Evolutionary conservation across 2,329 filamentous ascomycete species (phyloP).

Genomic region (Periconia digitata): DNA sequence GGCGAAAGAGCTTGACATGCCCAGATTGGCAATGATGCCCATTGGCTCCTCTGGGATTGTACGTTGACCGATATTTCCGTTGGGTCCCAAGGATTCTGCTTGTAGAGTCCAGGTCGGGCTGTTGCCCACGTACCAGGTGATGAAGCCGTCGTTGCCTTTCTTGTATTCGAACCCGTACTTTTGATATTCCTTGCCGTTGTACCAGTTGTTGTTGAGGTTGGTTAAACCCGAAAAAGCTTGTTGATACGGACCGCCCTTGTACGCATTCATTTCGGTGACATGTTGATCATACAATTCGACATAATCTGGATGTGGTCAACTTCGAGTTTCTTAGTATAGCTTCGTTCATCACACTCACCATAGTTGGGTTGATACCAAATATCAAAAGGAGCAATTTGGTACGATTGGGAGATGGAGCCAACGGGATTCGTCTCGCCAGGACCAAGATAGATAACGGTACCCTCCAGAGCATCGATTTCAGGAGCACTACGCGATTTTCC

Average conservation of each 20-base stretch:
- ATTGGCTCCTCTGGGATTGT: constrained; percentile 68
- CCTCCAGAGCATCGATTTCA: constrained; percentile 73
- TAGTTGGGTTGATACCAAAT: constrained; percentile 67
- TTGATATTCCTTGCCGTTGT: constrained; percentile 57
- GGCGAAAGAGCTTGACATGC: constrained; percentile 69
- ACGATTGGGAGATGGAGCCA: constrained; percentile 66
- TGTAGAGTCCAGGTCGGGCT: constrained; percentile 66
- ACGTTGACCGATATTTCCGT: constrained; percentile 69
- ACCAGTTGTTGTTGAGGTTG: constrained; percentile 61
- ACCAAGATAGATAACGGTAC: constrained; percentile 59
- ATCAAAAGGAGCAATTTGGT: constrained; percentile 70
- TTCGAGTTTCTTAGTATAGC: neutral
- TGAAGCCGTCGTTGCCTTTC: constrained; percentile 59
- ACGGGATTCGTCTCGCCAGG: constrained; percentile 54
- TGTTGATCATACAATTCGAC: constrained; percentile 64
- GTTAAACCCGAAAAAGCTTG: constrained; percentile 58
- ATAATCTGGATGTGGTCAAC: constrained; percentile 51
- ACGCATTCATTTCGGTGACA: constrained; percentile 56
- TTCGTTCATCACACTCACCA: constrained; percentile 28
- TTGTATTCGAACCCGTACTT: constrained; percentile 60
- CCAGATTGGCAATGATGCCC: constrained; percentile 68
- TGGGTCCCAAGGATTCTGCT: constrained; percentile 62
- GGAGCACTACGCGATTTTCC: constrained; percentile 68
- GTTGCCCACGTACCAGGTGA: constrained; percentile 70
- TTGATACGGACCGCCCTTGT: constrained; percentile 58